Evolutionary conservation across 257 asterid species (phyloP).

Genomic region (Euphrasia confusa): DNA sequence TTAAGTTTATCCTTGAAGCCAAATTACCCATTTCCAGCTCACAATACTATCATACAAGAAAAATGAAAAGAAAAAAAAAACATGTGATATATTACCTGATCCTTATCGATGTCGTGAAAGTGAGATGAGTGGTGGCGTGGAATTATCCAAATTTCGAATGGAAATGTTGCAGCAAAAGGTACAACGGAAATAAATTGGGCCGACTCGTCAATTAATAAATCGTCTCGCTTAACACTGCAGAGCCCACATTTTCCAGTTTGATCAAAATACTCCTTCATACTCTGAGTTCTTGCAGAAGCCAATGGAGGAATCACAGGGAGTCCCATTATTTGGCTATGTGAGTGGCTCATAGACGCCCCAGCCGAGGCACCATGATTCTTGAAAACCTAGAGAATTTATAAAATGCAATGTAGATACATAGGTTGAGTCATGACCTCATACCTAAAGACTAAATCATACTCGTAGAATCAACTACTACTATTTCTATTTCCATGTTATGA

Average conservation of each 20-base stretch:
- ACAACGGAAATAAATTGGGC: conserved; percentile 61
- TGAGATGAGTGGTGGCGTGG: conserved; percentile 79
- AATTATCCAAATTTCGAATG: conserved; percentile 90
- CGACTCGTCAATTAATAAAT: conserved; percentile 53
- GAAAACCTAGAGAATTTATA: conserved; percentile 50
- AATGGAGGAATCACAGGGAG: conserved; percentile 80
- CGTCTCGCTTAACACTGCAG: conserved; percentile 47
- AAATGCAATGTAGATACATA: not conserved
- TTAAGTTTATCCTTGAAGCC: not conserved
- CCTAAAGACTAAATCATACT: no score
- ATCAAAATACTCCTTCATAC: conserved; percentile 64
- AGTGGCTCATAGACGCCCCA: conserved; percentile 95
- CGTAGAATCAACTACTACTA: not conserved
- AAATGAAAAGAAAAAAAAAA: not conserved
- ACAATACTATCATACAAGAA: no score
- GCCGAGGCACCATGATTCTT: conserved; percentile 98
- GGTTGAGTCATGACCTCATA: not conserved
- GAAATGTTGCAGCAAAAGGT: conserved; percentile 75
- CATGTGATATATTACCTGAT: conserved; percentile 41
- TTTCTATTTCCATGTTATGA: no score
- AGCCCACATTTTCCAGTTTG: conserved; percentile 73
- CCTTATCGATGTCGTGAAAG: conserved; percentile 60
- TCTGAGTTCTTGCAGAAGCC: conserved; percentile 52
- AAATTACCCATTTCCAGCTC: not conserved
- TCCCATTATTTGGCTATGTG: conserved; percentile 91